Evolutionary conservation across 371 early-diverging fungal genomes (phyloP).

Genomic region (Lichtheimia ornata): DNA sequence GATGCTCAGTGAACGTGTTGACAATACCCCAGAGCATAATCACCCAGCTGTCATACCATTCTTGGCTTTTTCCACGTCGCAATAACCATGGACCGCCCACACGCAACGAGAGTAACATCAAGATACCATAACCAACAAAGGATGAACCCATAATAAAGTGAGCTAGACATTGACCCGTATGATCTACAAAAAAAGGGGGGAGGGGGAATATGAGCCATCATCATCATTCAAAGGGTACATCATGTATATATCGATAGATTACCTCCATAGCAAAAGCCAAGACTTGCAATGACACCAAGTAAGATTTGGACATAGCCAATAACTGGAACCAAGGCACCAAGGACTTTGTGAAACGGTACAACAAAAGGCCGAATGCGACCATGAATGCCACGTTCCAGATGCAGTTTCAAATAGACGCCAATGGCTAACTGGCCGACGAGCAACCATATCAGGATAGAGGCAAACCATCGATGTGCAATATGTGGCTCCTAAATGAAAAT

Average conservation of each 20-base stretch:
- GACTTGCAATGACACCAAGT: constrained; percentile 64
- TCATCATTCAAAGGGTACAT: neutral
- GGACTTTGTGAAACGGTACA: constrained; percentile 49
- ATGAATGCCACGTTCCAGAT: constrained; percentile 56
- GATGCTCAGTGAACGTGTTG: constrained; percentile 73
- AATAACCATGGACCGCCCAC: constrained; percentile 64
- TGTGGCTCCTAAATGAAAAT: constrained; percentile 45
- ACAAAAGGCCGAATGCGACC: constrained; percentile 53
- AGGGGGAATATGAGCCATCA: neutral
- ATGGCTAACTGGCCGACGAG: constrained; percentile 47
- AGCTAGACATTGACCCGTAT: constrained; percentile 65
- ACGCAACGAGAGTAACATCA: constrained; percentile 54
- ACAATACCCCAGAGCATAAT: constrained; percentile 70
- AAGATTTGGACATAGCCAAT: constrained; percentile 66
- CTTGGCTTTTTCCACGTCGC: constrained; percentile 61
- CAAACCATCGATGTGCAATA: constrained; percentile 68
- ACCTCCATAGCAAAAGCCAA: constrained; percentile 68
- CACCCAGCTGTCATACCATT: constrained; percentile 70
- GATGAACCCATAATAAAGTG: constrained; percentile 77
- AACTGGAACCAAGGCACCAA: constrained; percentile 54
- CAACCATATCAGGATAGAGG: constrained; percentile 57
- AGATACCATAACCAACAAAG: constrained; percentile 67
- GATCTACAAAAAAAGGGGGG: constrained; percentile 34
- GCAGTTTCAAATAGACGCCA: constrained; percentile 63
- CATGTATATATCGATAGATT: neutral